phyloP scores from a whole-genome alignment of 208 protist species.

The Novymonas esmeraldas region DNA sequence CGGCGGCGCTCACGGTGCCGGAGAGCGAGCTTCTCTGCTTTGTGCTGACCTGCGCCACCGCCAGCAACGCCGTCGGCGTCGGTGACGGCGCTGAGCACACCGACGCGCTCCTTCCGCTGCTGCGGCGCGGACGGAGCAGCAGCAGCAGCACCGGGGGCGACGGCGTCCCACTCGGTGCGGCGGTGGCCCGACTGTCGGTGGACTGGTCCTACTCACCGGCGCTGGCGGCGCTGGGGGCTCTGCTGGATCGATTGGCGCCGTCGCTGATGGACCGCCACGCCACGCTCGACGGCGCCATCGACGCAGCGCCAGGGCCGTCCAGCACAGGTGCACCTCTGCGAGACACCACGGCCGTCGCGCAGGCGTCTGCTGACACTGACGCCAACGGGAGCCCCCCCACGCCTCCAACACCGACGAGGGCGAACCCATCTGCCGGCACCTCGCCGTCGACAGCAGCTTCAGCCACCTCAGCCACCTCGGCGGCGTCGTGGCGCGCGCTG shows the following conservation, averaged over 20 bases:
- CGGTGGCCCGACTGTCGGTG: no score
- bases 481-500: constrained; percentile 18
- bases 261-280: neutral
- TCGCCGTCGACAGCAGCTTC: neutral
- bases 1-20: neutral
- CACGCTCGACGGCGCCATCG: neutral
- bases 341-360: no score
- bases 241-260: constrained; percentile 1
- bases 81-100: neutral
- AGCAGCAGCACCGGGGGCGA: neutral
- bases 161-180: no score
- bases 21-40: constrained; percentile 26
- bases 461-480: neutral
- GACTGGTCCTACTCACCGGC: no score
- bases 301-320: no score
- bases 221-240: constrained; percentile 4
- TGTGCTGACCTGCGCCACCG: constrained; percentile 25
- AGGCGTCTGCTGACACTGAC: no score
- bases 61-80: neutral
- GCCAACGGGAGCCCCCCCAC: no score
- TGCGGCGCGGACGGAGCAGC: neutral
- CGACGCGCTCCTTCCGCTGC: constrained; percentile 3
- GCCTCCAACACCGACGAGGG: no score
- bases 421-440: no score
- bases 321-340: no score